These are phyloP conservation scores for Royoungia palumana DNA, from an alignment of 768 basidiomycete genomes.

Conservation along the genomic window DNA sequence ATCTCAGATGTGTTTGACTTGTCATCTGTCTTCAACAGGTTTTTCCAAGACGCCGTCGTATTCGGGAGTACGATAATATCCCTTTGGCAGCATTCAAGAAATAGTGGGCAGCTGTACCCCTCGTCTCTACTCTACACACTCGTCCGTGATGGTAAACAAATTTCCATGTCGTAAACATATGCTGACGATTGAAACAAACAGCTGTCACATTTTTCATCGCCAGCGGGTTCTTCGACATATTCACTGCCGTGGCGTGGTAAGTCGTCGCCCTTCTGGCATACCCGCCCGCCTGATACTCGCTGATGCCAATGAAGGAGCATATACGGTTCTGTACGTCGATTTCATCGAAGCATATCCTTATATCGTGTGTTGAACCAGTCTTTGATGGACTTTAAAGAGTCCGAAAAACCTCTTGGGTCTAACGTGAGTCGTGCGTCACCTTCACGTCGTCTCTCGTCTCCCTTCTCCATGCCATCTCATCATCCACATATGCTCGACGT, in stretches of 20 bases:
- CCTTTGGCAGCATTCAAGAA: constrained; percentile 6
- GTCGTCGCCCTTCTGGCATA: background rate
- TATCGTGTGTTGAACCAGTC: too few species aligned
- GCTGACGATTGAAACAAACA: background rate
- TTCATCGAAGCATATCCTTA: background rate
- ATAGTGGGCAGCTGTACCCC: constrained; percentile 3
- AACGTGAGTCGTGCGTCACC: background rate
- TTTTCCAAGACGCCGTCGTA: constrained; percentile 3
- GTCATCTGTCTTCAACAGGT: background rate
- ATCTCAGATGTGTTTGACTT: background rate
- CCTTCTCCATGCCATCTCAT: too few species aligned
- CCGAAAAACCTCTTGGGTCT: background rate
- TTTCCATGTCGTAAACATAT: too few species aligned
- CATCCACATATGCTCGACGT: too few species aligned
- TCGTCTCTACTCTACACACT: constrained; percentile 6
- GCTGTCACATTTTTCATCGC: constrained; percentile 6
- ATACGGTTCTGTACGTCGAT: background rate
- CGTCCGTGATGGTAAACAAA: constrained; percentile 10
- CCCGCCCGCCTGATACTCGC: background rate
- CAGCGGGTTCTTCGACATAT: background rate
- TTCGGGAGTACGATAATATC: constrained; percentile 4
- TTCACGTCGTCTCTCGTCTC: too few species aligned
- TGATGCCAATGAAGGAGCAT: background rate
- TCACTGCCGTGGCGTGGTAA: constrained; percentile 1
- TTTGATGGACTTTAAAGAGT: background rate